These are phyloP conservation scores for Colletotrichum somersetense DNA, from an alignment of 2,329 filamentous ascomycete species.

Conservation along the genomic window DNA sequence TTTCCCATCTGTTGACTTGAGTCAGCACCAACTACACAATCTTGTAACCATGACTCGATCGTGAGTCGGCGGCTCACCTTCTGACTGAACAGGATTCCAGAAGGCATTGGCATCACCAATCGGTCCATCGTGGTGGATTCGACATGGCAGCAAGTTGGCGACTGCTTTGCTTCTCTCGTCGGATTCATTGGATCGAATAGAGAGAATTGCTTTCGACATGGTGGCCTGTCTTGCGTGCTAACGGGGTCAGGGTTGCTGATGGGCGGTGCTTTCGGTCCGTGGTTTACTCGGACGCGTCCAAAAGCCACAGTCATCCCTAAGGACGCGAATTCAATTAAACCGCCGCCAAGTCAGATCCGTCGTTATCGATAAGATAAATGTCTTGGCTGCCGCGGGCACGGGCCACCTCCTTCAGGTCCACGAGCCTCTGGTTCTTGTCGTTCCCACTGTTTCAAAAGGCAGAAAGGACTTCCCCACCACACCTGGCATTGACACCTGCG, in stretches of 20 bases:
- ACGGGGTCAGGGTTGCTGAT: not conserved
- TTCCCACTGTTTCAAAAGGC: conserved; percentile 4
- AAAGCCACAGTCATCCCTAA: not conserved
- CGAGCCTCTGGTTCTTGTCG: conserved; percentile 7
- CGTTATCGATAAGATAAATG: conserved; percentile 19
- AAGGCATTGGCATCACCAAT: conserved; percentile 74
- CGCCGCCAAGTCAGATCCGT: conserved; percentile 26
- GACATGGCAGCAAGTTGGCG: conserved; percentile 83
- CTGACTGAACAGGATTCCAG: conserved; percentile 72
- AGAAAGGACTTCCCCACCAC: not conserved
- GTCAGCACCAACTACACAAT: conserved; percentile 23
- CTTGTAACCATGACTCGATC: not conserved
- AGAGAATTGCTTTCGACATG: conserved; percentile 60
- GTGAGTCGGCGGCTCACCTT: conserved; percentile 56
- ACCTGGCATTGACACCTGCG: not conserved
- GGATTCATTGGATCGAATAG: conserved; percentile 49
- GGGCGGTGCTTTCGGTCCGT: not conserved
- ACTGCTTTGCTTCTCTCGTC: conserved; percentile 55
- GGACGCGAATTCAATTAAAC: conserved; percentile 25
- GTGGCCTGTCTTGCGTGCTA: conserved; percentile 15
- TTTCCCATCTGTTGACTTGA: conserved; percentile 57
- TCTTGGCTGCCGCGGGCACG: conserved; percentile 30
- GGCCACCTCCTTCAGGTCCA: not conserved
- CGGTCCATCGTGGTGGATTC: conserved; percentile 82
- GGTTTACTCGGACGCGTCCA: conserved; percentile 24